These are phyloP conservation scores for Hypholoma fasciculare DNA, from an alignment of 768 basidiomycete genomes.

Conservation along the genomic window DNA sequence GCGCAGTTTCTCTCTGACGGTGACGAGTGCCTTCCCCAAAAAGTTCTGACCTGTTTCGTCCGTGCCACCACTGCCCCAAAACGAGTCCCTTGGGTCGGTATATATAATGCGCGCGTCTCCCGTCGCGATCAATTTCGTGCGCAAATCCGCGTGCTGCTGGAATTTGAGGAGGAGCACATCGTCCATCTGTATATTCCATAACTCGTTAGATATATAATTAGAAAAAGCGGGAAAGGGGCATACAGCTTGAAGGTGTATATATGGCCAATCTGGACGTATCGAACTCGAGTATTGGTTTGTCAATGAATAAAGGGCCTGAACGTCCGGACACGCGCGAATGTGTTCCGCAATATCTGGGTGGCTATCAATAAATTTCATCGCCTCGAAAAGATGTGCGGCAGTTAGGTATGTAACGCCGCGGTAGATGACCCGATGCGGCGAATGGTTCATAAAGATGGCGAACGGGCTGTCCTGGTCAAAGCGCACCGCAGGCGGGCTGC, in stretches of 20 bases:
- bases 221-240: constrained; percentile 22
- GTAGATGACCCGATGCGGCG: constrained; percentile 61
- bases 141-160: constrained; percentile 64
- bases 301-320: constrained; percentile 37
- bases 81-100: constrained; percentile 52
- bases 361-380: constrained; percentile 61
- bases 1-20: constrained; percentile 50
- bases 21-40: constrained; percentile 60
- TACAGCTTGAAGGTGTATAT: constrained; percentile 50
- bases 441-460: constrained; percentile 63
- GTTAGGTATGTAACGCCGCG: constrained; percentile 59
- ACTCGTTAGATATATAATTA: not conserved
- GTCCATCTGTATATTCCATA: constrained; percentile 51
- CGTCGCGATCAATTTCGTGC: constrained; percentile 54
- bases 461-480: constrained; percentile 43
- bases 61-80: constrained; percentile 69
- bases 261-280: constrained; percentile 57
- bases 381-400: constrained; percentile 76
- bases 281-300: constrained; percentile 29
- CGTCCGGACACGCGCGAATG: constrained; percentile 44
- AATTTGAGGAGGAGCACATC: constrained; percentile 70
- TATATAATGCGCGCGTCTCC: constrained; percentile 52
- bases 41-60: constrained; percentile 52
- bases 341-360: constrained; percentile 54
- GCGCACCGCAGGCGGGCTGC: constrained; percentile 29